Evolutionary conservation across 345 rosid species (phyloP), one percentile per base, ranked within the genome.

Genomic region (Pistacia atlantica): DNA sequence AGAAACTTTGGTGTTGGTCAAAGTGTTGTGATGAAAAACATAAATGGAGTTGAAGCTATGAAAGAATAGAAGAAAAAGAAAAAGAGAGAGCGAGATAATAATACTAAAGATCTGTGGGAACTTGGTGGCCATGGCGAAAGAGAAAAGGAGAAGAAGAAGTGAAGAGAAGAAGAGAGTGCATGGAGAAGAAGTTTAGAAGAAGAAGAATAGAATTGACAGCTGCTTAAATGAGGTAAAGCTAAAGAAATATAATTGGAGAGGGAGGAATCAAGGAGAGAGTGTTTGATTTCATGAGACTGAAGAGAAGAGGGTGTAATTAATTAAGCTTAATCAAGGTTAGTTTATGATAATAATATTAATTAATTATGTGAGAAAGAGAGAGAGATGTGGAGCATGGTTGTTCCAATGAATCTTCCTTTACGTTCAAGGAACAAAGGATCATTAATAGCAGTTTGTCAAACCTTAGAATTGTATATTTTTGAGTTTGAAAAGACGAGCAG

Each of bases 391-490:
- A 65, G 85, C 77, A 77, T 71, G 71, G 76, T 51, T 69, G 70
- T 76, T 71, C 82, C 88, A 74, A 79, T 76, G 86, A 75, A 83
- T 25, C 84, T 90, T 85, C 86, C 95, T 90, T 90, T 85, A 77
- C 89, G 92, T 87, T 90, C 79, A 92, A 90, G 93, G 62, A 84
- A 89, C 77, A 69, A 38, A 65, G 79, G 73, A 75, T 75, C 86
- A 85, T 86, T 85, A 71, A 83, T 77, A 54, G 75, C 76, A 79
- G 54, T 78, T 79, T 78, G 89, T 89, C 95, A 91, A 86, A 86
- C 84, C 83, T 83, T 48, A 22, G 42, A 31, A 75, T 67, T 76
- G 74, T 71, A 71, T 77, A 69, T 5, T 5, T 42, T 6, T 42
- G 59, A 45, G n/a, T n/a, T 48, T 62, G 48, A 74, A 37, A 25